Evolutionary conservation across 164 flowering plant genomes (phyloP), one percentile per base, ranked within the genome.

Genomic region (Annona cherimola): DNA sequence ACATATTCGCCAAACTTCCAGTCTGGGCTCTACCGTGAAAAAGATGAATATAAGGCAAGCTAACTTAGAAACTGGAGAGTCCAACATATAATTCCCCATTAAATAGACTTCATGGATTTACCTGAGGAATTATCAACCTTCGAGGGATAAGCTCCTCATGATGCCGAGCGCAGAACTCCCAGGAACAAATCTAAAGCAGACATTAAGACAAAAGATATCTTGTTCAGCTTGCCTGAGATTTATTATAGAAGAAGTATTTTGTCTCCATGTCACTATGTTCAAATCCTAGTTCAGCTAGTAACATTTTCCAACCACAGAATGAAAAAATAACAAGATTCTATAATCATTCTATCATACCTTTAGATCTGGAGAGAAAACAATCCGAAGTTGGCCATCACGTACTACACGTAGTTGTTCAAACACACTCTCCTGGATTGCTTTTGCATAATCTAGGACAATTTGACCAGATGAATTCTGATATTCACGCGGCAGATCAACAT

Each of bases 111-210:
- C 42, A 19, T 57, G 46, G 67, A 26, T 61, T n/a, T 77, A 94
- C 99, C 97, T 92, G 99, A 44, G 95, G 95, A 73, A 89, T 82
- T 71, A 92, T 75, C 69, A 92, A 75, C 81, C 90, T 88, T 73
- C 97, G 82, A 70, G 97, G 99, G 64, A 94, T 88, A 16, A 92
- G 97, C 81, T 94, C 99, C 78, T 94, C 97, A 80, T 94, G 99
- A 40, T 90, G 95, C 57, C 95, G 85, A 63, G 99, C 97, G 85
- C 98, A 94, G 78, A 94, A 94, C 75, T 94, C 98, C 98, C 98
- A 94, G 35, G 97, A 94, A 81, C 90, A 90, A 69, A 94, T 94
- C 98, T 93, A 75, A 26, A 73, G 16, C 55, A 69, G 43, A 67
- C 42, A 0, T 35, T 45, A 59, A 26, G 63, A 69, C 39, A 7